Evolutionary conservation across 257 asterid species (phyloP).

Genomic region (Forsythia suspensa): DNA sequence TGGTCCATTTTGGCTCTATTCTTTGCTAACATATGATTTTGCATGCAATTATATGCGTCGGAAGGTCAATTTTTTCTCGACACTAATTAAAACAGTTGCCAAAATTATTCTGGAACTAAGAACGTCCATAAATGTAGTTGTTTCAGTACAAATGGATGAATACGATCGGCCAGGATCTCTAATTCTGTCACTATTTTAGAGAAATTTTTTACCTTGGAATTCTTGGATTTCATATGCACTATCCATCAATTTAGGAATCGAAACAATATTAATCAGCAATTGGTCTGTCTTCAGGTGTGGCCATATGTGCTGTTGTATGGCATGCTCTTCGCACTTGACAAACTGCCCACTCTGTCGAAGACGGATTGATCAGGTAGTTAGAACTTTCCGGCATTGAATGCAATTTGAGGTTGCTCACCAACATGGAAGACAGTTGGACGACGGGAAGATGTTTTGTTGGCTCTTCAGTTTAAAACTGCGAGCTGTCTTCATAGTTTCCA

Average conservation of each 20-base stretch:
- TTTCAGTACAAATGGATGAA: not conserved
- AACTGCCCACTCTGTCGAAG: constrained; percentile 92
- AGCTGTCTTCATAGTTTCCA: not conserved
- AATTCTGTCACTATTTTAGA: not conserved
- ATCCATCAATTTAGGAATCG: not conserved
- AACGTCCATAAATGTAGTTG: not conserved
- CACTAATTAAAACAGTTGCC: not conserved
- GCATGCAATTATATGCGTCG: not conserved
- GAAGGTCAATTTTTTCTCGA: not conserved
- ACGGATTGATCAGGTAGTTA: constrained; percentile 73
- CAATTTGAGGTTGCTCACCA: not conserved
- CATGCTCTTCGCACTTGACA: constrained; percentile 84
- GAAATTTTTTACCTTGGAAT: not conserved
- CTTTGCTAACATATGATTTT: not conserved
- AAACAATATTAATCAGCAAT: not conserved
- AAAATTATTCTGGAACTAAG: not conserved
- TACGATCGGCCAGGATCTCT: not conserved
- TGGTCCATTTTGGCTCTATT: not conserved
- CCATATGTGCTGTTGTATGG: constrained; percentile 96
- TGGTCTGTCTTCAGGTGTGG: constrained; percentile 78
- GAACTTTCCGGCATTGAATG: constrained; percentile 67
- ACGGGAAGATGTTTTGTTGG: not conserved
- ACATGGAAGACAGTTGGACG: not conserved
- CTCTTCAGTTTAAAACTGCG: not conserved
- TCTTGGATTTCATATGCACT: not conserved